Evolutionary conservation across 768 basidiomycete species (phyloP), one percentile per base, ranked within the genome.

Genomic region (Lactifluus subvellereus): DNA sequence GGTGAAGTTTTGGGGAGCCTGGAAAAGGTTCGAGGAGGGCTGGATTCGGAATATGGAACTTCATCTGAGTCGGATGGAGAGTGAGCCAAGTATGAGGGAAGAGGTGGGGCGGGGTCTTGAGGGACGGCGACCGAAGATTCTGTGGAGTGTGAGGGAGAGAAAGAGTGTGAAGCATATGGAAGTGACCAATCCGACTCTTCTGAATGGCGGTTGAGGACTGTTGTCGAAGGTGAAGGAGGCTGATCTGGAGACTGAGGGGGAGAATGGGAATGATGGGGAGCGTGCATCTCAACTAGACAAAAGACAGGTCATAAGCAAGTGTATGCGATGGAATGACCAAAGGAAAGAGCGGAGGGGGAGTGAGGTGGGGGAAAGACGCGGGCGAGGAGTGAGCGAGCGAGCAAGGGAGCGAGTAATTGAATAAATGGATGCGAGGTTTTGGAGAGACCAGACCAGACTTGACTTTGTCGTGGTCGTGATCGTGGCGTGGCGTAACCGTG

Each of bases 1-100:
- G 75, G 33, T 69, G 73, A 72, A 79, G 80, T 43, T 76, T 78
- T 54, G 75, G 78, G 62, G 72, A 80, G 70, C 75, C 76, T 73
- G 77, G 80, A 60, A 68, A 72, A 43, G 42, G 74, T 51, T 68
- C 74, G 65, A 66, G 74, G 67, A 52, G 68, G 66, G 27, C 68
- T 63, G 22, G 73, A 72, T 52, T 79, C 78, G 43, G 73, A 73
- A 33, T 67, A 72, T 64, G 73, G 76, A 51, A 68, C 76, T 63
- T 73, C 74, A 49, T 76, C 81, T 66, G 70, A 72, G 55, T 78
- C 79, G 40, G 76, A 78, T 43, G 72, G 74, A 54, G 77, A 75
- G 65, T 75, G 77, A 43, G 74, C 72, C 27, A 78, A 71, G 61
- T 71, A 71, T 11, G 75, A 72, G 62, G 75, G 77, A 54, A 70